Base-by-base conservation (phyloP, 805 yeast species). In the Candida tallmaniae region DNA sequence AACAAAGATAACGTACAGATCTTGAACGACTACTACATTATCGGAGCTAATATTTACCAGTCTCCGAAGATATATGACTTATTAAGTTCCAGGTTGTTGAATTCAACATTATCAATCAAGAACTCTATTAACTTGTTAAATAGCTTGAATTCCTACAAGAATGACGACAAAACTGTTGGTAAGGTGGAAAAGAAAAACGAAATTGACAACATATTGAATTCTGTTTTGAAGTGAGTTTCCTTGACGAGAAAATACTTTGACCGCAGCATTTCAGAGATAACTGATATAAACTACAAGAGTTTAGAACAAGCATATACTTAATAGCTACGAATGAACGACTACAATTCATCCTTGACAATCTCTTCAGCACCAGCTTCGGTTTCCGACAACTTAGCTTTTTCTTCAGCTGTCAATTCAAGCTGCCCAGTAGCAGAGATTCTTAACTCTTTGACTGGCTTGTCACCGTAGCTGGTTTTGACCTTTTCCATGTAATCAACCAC, bases 11-110 rank as follows among this genome's bases (percentile, higher is more conserved):
- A 71, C 23, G 75, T 79, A 5, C 64, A 65, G 9, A 73, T 69
- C 22, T 68, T 85, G 8, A 78, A 85, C 19, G 94, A 87, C 44
- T 90, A 84, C 59, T 90, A 85, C 56, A 81, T 90, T 30, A 78
- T 88, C 26, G 96, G 96, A 4, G 94, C 95, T 13, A 88, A 86
- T 51, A 82, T 93, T 2, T 93, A 88, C 59, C 90, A 85, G 77
- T 82, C 96, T 0, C 97, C 97, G 0, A 64, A 76, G 12, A 70
- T 85, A 1, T 78, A 79, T 50, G 79, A 83, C 24, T 73, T 89
- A 2, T 65, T 90, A 5, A 74, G 84, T 13, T 79, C 89, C 23
- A 63, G 97, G 40, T 57, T 87, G 22, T 44, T 62, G 39, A 58
- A 65, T 17, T 53, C 59, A n/a, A 65, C 60, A 20, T 40, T 60